These are phyloP conservation scores for Aspergillus pseudoterreus DNA, from an alignment of 2,329 filamentous ascomycete genomes.

Conservation along the genomic window DNA sequence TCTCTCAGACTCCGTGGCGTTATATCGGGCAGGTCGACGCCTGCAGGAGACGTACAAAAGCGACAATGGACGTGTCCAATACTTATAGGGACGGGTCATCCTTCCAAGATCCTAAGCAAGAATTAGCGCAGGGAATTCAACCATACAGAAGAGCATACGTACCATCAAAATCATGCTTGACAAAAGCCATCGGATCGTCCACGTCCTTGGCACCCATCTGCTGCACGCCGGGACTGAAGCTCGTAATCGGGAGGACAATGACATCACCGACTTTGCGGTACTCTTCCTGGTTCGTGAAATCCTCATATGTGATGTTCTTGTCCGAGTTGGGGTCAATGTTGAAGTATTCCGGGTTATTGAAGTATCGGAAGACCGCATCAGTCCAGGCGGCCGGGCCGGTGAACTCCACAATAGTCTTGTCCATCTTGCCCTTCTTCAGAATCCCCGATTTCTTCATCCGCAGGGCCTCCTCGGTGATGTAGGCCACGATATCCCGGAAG, in stretches of 20 bases:
- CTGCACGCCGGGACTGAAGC: slow-evolving; percentile 89
- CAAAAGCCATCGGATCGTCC: slow-evolving; percentile 94
- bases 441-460: slow-evolving; percentile 65
- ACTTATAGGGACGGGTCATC: slow-evolving; percentile 28
- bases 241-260: slow-evolving; percentile 89
- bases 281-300: slow-evolving; percentile 82
- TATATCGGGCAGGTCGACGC: neutral
- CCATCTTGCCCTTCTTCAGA: slow-evolving; percentile 57
- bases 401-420: slow-evolving; percentile 83
- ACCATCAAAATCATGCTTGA: slow-evolving; percentile 97
- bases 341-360: slow-evolving; percentile 88
- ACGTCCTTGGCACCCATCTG: slow-evolving; percentile 88
- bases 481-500: slow-evolving; percentile 78
- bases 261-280: slow-evolving; percentile 91
- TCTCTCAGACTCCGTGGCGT: neutral
- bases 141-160: slow-evolving; percentile 2
- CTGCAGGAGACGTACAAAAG: neutral
- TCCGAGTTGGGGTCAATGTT: slow-evolving; percentile 64
- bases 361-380: slow-evolving; percentile 83
- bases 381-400: slow-evolving; percentile 96
- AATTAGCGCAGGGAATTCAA: slow-evolving; percentile 9
- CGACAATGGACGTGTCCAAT: neutral
- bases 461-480: slow-evolving; percentile 79
- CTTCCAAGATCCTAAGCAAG: slow-evolving; percentile 34
- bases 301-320: slow-evolving; percentile 74